Base-by-base conservation (phyloP, 768 basidiomycete genomes). In the Harrya chromipes region DNA sequence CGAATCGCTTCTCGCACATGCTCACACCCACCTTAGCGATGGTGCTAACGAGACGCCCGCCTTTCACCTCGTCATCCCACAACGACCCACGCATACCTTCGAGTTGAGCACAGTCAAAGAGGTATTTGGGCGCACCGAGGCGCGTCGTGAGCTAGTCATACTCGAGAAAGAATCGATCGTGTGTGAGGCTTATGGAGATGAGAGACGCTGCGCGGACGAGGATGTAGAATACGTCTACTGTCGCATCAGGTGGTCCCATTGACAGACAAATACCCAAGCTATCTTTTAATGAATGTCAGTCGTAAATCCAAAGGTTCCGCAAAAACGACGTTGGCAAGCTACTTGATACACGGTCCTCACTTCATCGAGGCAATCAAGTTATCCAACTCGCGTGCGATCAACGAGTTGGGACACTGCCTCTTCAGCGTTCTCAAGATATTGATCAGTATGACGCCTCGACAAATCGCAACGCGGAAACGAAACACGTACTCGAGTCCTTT, bases 41-140 rank as follows among this genome's bases (percentile, higher is more conserved):
- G 33, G 29, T 8, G 46, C 41, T 2, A 21, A 46, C 27, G 33
- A 34, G 5, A 46, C 37, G 3, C 55, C 58, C 2, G 20, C 46
- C 4, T 93, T 93, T 64, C 87, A 90, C 57, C 77, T 92, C 13
- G 74, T 90, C 42, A 79, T 91, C n/a, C 88, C 90, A 1, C 72
- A 88, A 4, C 85, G 91, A 1, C 63, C 73, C 0, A 87, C 85
- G 0, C 84, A 87, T 54, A 57, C 69, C 0, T 63, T 61, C 12
- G 90, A 93, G 69, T 82, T 79, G 0, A 68, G 59, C 29, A 76
- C 78, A 0, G 65, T 90, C 39, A 84, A 87, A 53, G 58, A 62
- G 9, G 73, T 82, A 4, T 89, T 91, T 54, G 55, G 29, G 4
- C 29, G 57, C 13, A 50, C 41, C 9, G 45, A 47, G 27, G 40